Base-by-base conservation (phyloP, 108 stramenopile genomes). In the Conticribra guillardii region DNA sequence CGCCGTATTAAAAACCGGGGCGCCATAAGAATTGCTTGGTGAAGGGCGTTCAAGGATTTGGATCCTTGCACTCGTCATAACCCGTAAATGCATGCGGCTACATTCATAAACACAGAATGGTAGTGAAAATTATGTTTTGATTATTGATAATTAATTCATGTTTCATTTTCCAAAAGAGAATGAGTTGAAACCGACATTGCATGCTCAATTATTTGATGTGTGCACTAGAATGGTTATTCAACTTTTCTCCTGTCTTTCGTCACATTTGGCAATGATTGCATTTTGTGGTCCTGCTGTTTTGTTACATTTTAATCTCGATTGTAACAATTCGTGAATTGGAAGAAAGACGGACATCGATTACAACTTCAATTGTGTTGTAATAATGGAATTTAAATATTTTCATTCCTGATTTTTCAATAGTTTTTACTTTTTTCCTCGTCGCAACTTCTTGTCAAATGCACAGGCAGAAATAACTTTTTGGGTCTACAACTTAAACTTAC, bases 11-110 rank as follows among this genome's bases (percentile, higher is more conserved):
- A 41, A 41, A 41, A 41, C 37, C 37, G 37, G 37, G 37, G 37
- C 37, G 37, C 37, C 37, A 41, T 41, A 11, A 41, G 37, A 41
- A 41, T 11, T 41, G 5, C 11, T 11, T 41, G 37, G 37, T 41
- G 37, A 41, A 41, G 37, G 37, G 37, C 37, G 37, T 41, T 41
- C 37, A 41, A 41, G 37, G 37, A 41, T 41, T 41, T 41, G 37
- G n/a, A n/a, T 11, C 37, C 37, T 41, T 41, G 37, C 37, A 41
- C 37, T 41, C 37, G 37, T 41, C 37, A 41, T 41, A 41, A 41
- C 37, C 37, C 37, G 37, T 41, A 41, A 41, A 41, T 41, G 37
- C 37, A 41, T 41, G 37, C 37, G 37, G 37, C 37, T 41, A 41
- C 37, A 41, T 41, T 41, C 37, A 41, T n/a, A n/a, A n/a, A n/a